phyloP scores from a whole-genome alignment of 306 rosid genomes.

The Quercus berberidifolia region DNA sequence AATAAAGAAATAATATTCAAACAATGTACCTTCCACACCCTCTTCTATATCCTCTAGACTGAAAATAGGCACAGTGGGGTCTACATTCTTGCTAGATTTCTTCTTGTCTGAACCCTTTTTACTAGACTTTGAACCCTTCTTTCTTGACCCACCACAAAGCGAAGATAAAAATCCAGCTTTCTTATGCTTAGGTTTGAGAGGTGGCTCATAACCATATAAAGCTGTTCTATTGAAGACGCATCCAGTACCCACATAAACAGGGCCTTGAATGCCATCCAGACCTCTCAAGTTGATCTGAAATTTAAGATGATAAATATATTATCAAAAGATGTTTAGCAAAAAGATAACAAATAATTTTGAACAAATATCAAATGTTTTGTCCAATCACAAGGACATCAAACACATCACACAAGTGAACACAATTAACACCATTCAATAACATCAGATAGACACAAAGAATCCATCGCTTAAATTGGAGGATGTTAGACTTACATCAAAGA shows the following conservation, averaged over 20 bases:
- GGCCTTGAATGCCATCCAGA: constrained; percentile 96
- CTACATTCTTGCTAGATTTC: constrained; percentile 68
- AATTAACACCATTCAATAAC: constrained; percentile 1
- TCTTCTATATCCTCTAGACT: constrained; percentile 92
- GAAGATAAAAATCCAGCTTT: constrained; percentile 65
- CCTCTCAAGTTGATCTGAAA: constrained; percentile 94
- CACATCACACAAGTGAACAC: neutral
- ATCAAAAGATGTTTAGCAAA: neutral
- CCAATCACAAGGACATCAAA: neutral
- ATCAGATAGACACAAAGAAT: constrained; percentile 1
- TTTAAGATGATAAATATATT: constrained; percentile 10
- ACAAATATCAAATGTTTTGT: neutral
- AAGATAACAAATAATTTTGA: too few species aligned
- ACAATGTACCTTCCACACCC: constrained; percentile 79
- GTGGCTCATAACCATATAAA: constrained; percentile 92
- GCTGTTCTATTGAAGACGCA: constrained; percentile 96
- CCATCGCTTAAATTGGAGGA: neutral
- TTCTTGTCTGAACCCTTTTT: constrained; percentile 78
- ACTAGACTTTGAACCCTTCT: constrained; percentile 71
- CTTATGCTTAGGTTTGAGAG: constrained; percentile 71
- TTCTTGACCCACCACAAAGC: constrained; percentile 67
- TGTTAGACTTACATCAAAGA: constrained; percentile 75
- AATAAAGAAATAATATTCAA: neutral
- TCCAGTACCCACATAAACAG: constrained; percentile 98
- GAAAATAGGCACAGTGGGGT: constrained; percentile 80